Evolutionary conservation across 2,329 filamentous ascomycete species (phyloP), one percentile per base, ranked within the genome.

Genomic region (Dothistroma pini): DNA sequence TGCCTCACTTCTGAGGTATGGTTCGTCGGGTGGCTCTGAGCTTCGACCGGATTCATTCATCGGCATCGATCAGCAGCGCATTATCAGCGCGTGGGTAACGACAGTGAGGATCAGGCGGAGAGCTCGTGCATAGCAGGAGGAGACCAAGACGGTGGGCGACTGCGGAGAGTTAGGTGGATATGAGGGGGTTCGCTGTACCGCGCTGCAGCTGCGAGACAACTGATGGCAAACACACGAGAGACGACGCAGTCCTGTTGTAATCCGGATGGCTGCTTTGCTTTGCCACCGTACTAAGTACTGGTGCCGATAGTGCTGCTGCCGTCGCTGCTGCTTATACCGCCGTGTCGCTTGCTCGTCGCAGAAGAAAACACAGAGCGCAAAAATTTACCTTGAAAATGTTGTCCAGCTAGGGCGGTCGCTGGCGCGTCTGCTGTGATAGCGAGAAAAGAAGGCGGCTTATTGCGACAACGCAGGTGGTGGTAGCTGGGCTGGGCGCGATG

Each of bases 1-100:
- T 22, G 64, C 65, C 74, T 86, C 83, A 77, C 85, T 85, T 72
- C 83, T 84, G 73, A 86, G 84, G 74, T 87, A 83, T 71, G 81
- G 76, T 74, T 83, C 80, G 83, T 67, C 78, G 79, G 75, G 83
- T 81, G 77, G 63, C 59, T 68, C 68, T 61, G 69, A 70, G 31
- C 34, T 21, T 50, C 56, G 58, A 32, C 41, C 58, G 51, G 49
- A 49, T 57, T 61, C 58, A 60, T 67, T 69, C 69, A 71, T 71
- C 60, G 62, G 64, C 63, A 51, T 64, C 56, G 54, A 56, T 58
- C 32, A 63, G 35, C n/a, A 32, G 52, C 58, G 58, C 52, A 60
- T 58, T n/a, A 48, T 60, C 53, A 44, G 57, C 57, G 57, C 57
- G 25, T 35, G 22, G 22, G 38, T 14, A 55, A 44, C 29, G 58